Evolutionary conservation across 176 grass and related monocot species (phyloP).

Genomic region (Avena atlantica): DNA sequence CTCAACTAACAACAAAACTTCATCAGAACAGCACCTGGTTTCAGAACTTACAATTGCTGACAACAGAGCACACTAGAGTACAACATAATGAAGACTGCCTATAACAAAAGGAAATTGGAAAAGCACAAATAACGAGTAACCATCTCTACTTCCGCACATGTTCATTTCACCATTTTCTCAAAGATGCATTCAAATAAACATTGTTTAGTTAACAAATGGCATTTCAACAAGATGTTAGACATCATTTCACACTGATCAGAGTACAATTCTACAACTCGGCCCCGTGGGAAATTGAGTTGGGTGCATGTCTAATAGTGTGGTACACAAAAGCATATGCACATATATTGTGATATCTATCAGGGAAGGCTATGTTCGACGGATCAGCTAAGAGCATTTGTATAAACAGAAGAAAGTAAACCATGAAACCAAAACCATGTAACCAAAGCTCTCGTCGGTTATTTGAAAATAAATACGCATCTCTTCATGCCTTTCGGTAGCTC

Average conservation of each 20-base stretch:
- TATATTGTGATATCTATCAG: not conserved
- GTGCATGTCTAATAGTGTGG: not conserved
- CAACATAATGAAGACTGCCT: not conserved
- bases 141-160: slow-evolving; percentile 13
- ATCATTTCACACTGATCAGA: slow-evolving; percentile 11
- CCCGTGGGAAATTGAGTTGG: not conserved
- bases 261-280: slow-evolving; percentile 1
- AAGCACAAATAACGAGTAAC: not conserved
- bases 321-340: slow-evolving; percentile 4
- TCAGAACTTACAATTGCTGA: not conserved
- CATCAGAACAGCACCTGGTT: not conserved
- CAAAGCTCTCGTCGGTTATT: not conserved
- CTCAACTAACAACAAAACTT: not conserved
- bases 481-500: not conserved
- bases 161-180: not conserved
- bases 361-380: not conserved
- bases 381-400: slow-evolving; percentile 29
- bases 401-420: slow-evolving; percentile 12
- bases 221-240: not conserved
- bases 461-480: not conserved
- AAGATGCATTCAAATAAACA: slow-evolving; percentile 10
- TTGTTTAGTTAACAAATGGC: not conserved
- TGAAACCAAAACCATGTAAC: slow-evolving; percentile 1
- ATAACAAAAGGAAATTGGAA: not conserved
- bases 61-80: not conserved